Conservation (phyloP, 176 grass and related monocot species). For the Melocanna baccifera region DNA sequence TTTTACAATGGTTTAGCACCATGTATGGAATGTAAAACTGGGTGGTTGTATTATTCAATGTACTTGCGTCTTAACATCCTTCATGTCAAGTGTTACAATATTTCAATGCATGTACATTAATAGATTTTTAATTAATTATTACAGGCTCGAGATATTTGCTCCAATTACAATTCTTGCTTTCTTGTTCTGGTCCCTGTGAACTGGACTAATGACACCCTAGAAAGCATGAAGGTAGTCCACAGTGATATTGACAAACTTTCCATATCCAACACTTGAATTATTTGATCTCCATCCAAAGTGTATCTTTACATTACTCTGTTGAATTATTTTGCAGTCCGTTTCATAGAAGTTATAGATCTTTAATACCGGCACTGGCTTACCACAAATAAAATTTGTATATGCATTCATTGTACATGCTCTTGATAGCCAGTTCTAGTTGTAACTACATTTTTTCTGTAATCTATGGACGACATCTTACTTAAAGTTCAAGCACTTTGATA, state of each 20-base stretch:
- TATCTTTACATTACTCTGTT: not conserved
- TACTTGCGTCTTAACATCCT: not conserved
- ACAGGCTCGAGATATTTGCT: conserved; percentile 94
- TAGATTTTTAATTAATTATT: not conserved
- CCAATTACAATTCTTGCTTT: conserved; percentile 79
- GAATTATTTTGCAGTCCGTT: not conserved
- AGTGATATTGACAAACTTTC: conserved; percentile 81
- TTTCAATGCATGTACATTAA: conserved; percentile 20
- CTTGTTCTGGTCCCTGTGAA: conserved; percentile 80
- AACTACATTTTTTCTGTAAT: not conserved
- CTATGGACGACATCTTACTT: not conserved
- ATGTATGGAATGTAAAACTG: not conserved
- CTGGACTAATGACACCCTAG: conserved; percentile 71
- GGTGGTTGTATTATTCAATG: not conserved
- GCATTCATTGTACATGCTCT: not conserved
- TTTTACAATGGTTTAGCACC: not conserved
- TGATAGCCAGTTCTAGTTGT: not conserved
- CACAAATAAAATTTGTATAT: conserved; percentile 10
- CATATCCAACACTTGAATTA: conserved; percentile 56
- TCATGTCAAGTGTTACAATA: not conserved
- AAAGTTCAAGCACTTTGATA: conserved; percentile 7
- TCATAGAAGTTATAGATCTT: conserved; percentile 13
- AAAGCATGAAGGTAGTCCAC: conserved; percentile 34
- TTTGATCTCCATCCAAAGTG: not conserved
- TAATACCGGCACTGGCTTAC: not conserved